These are phyloP conservation scores for Globisporangium okanoganense DNA, from an alignment of 352 stramenopile species.

Conservation along the genomic window DNA sequence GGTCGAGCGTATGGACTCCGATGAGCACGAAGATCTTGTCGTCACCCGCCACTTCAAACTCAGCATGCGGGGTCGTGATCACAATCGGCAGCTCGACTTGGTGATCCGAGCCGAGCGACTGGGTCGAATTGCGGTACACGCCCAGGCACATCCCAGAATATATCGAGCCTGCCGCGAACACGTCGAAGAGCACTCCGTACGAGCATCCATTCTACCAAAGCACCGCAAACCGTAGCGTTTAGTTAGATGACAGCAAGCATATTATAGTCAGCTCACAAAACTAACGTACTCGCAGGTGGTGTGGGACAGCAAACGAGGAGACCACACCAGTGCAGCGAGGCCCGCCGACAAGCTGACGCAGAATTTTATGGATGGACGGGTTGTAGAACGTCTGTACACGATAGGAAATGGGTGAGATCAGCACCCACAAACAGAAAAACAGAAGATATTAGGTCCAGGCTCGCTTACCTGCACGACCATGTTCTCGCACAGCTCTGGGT, in stretches of 20 bases:
- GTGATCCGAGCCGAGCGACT: slow-evolving; percentile 34
- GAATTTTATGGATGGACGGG: slow-evolving; percentile 82
- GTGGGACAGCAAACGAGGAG: slow-evolving; percentile 49
- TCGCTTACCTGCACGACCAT: slow-evolving; percentile 67
- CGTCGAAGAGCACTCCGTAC: slow-evolving; percentile 62
- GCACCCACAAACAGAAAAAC: not conserved
- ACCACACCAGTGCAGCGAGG: slow-evolving; percentile 76
- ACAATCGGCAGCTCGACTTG: slow-evolving; percentile 67
- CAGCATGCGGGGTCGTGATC: slow-evolving; percentile 57
- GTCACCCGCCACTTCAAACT: slow-evolving; percentile 42
- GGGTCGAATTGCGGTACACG: slow-evolving; percentile 65
- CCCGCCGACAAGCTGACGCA: slow-evolving; percentile 73
- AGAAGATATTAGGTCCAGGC: not conserved
- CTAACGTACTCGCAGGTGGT: slow-evolving; percentile 34
- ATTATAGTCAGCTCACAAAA: not conserved
- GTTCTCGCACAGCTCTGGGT: slow-evolving; percentile 83
- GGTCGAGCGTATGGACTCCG: slow-evolving; percentile 66
- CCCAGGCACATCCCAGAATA: slow-evolving; percentile 71
- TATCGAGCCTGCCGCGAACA: slow-evolving; percentile 39
- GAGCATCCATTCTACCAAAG: slow-evolving; percentile 29
- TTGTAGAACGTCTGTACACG: slow-evolving; percentile 70
- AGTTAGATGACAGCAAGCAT: not conserved
- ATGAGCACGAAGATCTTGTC: slow-evolving; percentile 75
- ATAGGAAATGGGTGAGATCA: not conserved
- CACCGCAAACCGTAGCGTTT: not conserved